Evolutionary conservation across 2,329 filamentous ascomycete species (phyloP).

Genomic region (Zasmidium citrigriseum): DNA sequence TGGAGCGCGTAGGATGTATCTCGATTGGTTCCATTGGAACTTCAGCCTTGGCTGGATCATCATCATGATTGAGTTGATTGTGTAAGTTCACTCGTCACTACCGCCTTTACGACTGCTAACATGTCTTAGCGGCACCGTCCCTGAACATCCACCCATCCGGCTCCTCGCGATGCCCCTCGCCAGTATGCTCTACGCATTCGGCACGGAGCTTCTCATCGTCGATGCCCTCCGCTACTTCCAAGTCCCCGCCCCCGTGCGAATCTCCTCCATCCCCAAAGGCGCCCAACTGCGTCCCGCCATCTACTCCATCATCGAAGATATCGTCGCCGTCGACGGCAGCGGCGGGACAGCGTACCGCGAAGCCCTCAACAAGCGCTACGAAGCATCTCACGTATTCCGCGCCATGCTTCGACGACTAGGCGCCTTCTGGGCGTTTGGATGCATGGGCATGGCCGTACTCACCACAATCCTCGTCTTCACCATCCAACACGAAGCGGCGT

Average conservation of each 20-base stretch:
- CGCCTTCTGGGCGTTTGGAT: constrained; percentile 54
- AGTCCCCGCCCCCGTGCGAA: constrained; percentile 51
- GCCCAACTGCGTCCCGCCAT: constrained; percentile 55
- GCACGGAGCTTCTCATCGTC: constrained; percentile 52
- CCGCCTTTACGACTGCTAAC: constrained; percentile 17
- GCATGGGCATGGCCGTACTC: constrained; percentile 41
- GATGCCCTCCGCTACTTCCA: constrained; percentile 50
- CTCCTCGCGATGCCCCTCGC: constrained; percentile 55
- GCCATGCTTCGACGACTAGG: constrained; percentile 55
- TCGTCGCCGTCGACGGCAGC: constrained; percentile 55
- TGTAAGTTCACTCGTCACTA: constrained; percentile 45
- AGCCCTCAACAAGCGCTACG: constrained; percentile 53
- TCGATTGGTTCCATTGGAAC: constrained; percentile 62
- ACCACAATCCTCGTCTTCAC: constrained; percentile 51
- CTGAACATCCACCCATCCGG: constrained; percentile 51
- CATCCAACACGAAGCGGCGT: constrained; percentile 48
- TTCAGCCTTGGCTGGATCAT: constrained; percentile 56
- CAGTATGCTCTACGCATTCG: constrained; percentile 55
- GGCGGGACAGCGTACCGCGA: constrained; percentile 56
- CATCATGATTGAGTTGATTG: constrained; percentile 58
- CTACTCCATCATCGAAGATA: constrained; percentile 57
- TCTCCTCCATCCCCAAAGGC: constrained; percentile 54
- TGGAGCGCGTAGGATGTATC: constrained; percentile 45
- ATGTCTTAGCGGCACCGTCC: constrained; percentile 45
- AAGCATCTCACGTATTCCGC: constrained; percentile 55